Base-by-base conservation (phyloP, 2,329 filamentous ascomycete genomes). In the Fusarium liriodendri region DNA sequence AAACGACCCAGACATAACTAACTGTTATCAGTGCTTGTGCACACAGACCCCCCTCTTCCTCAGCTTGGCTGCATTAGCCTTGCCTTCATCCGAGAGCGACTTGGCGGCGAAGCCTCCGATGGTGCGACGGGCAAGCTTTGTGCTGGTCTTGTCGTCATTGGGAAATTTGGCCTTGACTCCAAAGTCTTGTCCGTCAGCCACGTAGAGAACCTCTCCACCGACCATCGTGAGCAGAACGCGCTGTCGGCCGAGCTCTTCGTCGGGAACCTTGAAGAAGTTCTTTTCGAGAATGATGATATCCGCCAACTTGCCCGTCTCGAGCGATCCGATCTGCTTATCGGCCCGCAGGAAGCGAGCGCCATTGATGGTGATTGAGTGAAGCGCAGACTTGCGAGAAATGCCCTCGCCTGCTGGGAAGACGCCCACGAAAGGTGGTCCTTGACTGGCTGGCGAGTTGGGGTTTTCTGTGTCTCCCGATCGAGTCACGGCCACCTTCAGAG, bases 211-310 rank as follows among this genome's bases (percentile, higher is more conserved):
- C 35, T 78, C 76, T 3, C 78, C 78, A 10, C 78, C 77, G 13
- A 79, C 64, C 74, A 79, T 78, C 18, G 77, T 79, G 6, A 79
- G 68, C 27, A 79, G 52, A 1, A 77, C 73, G 22, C 69, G 73
- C 60, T 78, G 72, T 0, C 77, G 77, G 2, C 74, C 78, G 4
- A 79, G 61, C 57, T 76, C 73, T 8, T 72, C 77, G 6, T 74
- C 70, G 0, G 77, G 72, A 1, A 79, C 74, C 47, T 76, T 63
- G 50, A 79, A 76, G 67, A 79, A 79, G 60, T 78, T 76, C 18
- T 70, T 69, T 29, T 79, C 62, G 6, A 79, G 65, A 10, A 79
- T 38, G 2, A 79, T 77, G 14, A 79, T 35, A 18, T 79, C 78
- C 0, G 78, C 78, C 0, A 79, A 66, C 54, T 79, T 79, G n/a